phyloP scores from a whole-genome alignment of 345 rosid genomes.

The Sonneratia caseolaris region DNA sequence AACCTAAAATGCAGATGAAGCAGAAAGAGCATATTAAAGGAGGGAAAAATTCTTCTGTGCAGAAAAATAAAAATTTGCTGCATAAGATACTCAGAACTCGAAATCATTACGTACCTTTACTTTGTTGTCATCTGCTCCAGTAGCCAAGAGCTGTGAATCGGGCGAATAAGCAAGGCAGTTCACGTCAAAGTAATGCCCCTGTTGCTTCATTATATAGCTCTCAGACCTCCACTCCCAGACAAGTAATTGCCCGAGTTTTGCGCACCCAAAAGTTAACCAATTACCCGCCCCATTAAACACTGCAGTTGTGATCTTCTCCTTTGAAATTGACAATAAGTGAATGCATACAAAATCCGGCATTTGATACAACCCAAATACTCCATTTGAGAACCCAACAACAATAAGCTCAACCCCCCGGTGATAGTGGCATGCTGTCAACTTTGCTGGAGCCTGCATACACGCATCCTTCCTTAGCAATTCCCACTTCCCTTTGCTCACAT shows the following conservation, averaged over 20 bases:
- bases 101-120: constrained; percentile 49
- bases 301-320: constrained; percentile 81
- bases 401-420: constrained; percentile 74
- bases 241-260: constrained; percentile 84
- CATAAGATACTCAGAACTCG: background rate
- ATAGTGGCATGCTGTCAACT: constrained; percentile 70
- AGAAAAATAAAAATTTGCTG: background rate
- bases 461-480: constrained; percentile 69
- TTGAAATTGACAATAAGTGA: constrained; percentile 71
- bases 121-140: constrained; percentile 98
- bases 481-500: constrained; percentile 70
- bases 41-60: background rate
- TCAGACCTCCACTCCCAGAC: constrained; percentile 99
- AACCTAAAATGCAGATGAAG: background rate
- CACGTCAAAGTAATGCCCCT: constrained; percentile 96
- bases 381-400: constrained; percentile 86
- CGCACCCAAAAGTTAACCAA: constrained; percentile 93
- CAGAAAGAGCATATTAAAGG: background rate
- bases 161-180: constrained; percentile 85
- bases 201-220: constrained; percentile 91
- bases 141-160: constrained; percentile 87
- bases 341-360: constrained; percentile 94
- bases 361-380: constrained; percentile 84
- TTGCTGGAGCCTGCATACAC: constrained; percentile 57
- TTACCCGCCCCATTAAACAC: constrained; percentile 79